Evolutionary conservation across 2,329 filamentous ascomycete species (phyloP).

Genomic region (Xylaria sp.): DNA sequence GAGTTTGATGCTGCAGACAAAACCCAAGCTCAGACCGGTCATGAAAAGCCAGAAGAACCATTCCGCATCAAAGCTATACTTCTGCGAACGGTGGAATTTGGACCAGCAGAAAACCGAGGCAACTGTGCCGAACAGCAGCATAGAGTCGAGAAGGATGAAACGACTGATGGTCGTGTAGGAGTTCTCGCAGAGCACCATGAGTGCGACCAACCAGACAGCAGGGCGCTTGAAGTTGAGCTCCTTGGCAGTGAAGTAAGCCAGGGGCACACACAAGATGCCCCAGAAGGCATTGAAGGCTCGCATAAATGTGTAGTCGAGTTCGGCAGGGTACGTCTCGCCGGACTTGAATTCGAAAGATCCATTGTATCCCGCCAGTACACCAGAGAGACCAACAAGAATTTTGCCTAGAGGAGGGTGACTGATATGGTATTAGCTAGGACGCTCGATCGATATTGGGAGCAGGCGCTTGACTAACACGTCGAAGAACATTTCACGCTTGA

Average conservation of each 20-base stretch:
- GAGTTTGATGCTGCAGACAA: constrained; percentile 97
- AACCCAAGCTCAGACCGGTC: constrained; percentile 92
- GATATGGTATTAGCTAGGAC: constrained; percentile 18
- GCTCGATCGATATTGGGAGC: constrained; percentile 9
- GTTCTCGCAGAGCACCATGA: constrained; percentile 98
- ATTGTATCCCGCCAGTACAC: constrained; percentile 96
- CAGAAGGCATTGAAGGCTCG: constrained; percentile 95
- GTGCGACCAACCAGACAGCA: constrained; percentile 87
- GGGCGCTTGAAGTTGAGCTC: constrained; percentile 82
- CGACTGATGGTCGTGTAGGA: constrained; percentile 98
- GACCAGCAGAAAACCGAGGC: constrained; percentile 96
- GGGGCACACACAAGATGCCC: constrained; percentile 82
- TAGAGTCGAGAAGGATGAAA: constrained; percentile 96
- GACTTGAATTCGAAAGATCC: constrained; percentile 99
- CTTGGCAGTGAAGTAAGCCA: constrained; percentile 92
- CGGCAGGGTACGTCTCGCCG: constrained; percentile 86
- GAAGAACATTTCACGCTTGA: constrained; percentile 99
- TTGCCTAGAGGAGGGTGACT: constrained; percentile 84
- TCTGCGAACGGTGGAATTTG: constrained; percentile 85
- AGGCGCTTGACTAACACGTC: constrained; percentile 48
- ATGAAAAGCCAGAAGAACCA: constrained; percentile 95
- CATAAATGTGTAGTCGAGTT: constrained; percentile 98
- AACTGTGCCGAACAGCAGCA: constrained; percentile 98
- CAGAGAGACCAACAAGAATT: constrained; percentile 95
- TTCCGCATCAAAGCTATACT: constrained; percentile 78